These are phyloP conservation scores for Gossypium gossypioides DNA, from an alignment of 441 rosid species.

Conservation along the genomic window DNA sequence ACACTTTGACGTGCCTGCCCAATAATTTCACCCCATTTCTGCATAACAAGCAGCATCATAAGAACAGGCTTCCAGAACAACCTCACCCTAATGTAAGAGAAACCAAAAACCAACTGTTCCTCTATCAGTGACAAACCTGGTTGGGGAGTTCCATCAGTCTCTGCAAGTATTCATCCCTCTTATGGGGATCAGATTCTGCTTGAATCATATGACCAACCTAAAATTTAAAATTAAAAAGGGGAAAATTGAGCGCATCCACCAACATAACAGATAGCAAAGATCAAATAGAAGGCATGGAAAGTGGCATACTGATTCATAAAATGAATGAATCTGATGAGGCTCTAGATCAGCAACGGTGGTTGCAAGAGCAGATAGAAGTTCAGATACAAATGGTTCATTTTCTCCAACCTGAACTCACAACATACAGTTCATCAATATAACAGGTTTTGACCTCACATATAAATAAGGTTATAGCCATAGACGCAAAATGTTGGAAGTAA, in stretches of 20 bases:
- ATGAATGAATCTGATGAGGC: conserved; percentile 98
- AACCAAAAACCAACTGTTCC: background rate
- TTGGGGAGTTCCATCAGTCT: conserved; percentile 96
- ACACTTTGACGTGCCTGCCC: conserved; percentile 97
- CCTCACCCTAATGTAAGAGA: background rate
- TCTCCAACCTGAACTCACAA: conserved; percentile 80
- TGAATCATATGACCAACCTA: conserved; percentile 98
- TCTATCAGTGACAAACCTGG: conserved; percentile 43
- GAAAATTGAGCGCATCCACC: background rate
- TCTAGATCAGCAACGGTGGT: conserved; percentile 91
- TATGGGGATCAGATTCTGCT: conserved; percentile 94
- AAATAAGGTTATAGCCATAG: background rate
- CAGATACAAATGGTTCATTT: conserved; percentile 93
- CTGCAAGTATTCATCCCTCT: conserved; percentile 90
- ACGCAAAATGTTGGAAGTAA: background rate
- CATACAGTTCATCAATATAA: background rate
- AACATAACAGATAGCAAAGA: background rate
- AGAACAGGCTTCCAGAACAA: conserved; percentile 3
- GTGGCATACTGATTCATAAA: conserved; percentile 83
- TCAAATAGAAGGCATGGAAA: background rate
- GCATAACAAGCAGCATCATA: conserved; percentile 23
- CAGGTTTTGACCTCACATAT: background rate
- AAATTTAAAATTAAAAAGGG: background rate
- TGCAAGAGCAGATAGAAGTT: conserved; percentile 87
- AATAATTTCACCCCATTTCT: conserved; percentile 98